A percentile compares a stretch with the other conserved stretches of the same genome.
Evolutionary conservation across 768 basidiomycete species (phyloP).

Genomic region (Phlebiopsis flavidoalba): DNA sequence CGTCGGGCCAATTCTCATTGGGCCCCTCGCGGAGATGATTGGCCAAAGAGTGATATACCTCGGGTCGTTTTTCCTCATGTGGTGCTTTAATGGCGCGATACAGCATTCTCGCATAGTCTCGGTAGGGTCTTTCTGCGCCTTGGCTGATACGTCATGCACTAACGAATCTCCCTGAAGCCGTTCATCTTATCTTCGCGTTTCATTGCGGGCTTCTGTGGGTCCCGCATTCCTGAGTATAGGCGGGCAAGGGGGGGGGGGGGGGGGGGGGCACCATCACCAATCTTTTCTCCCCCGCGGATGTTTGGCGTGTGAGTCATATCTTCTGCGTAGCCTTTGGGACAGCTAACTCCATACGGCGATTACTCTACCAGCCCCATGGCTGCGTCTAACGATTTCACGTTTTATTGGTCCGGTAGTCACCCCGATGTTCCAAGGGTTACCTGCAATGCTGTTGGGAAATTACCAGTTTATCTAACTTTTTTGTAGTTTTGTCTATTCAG

Average conservation of each 20-base stretch:
- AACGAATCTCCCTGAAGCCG: slow-evolving; percentile 28
- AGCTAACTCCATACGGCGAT: not conserved
- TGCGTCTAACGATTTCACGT: slow-evolving; percentile 45
- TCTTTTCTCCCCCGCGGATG: slow-evolving; percentile 45
- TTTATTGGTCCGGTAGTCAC: slow-evolving; percentile 49
- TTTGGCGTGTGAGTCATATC: slow-evolving; percentile 50
- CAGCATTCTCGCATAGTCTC: slow-evolving; percentile 57
- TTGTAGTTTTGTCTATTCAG: slow-evolving; percentile 1
- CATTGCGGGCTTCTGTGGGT: slow-evolving; percentile 43
- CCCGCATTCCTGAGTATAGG: slow-evolving; percentile 57
- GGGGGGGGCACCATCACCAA: slow-evolving; percentile 51
- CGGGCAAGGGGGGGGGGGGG: too few relatives aligned
- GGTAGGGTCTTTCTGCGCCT: slow-evolving; percentile 30
- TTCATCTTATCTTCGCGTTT: slow-evolving; percentile 59
- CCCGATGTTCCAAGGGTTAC: slow-evolving; percentile 53
- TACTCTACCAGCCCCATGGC: slow-evolving; percentile 41
- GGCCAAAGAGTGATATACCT: slow-evolving; percentile 60
- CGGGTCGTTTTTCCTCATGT: slow-evolving; percentile 52
- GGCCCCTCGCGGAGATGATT: slow-evolving; percentile 41
- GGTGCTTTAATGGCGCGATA: slow-evolving; percentile 60
- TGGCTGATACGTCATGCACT: not conserved
- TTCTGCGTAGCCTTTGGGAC: not conserved
- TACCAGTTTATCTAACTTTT: slow-evolving; percentile 12
- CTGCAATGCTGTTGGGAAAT: not conserved
- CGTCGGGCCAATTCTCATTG: slow-evolving; percentile 14